A percentile compares a stretch with the other conserved stretches of the same genome.
Evolutionary conservation across 2,329 filamentous ascomycete genomes (phyloP).

Genomic region (Periconia macrospinosa): DNA sequence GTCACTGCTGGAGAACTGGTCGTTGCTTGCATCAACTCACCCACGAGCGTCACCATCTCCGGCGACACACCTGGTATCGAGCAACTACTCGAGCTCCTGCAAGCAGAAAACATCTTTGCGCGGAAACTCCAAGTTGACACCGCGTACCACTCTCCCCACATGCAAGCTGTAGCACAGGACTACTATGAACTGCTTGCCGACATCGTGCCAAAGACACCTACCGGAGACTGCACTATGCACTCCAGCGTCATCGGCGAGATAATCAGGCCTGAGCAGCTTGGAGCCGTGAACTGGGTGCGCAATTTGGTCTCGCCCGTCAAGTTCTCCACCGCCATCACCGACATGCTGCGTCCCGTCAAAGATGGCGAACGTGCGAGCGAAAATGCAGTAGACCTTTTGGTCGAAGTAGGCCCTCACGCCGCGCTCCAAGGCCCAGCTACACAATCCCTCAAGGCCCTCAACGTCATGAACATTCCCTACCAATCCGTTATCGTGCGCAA

Average conservation of each 20-base stretch:
- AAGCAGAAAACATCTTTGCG: conserved; percentile 39
- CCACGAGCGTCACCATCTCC: conserved; percentile 45
- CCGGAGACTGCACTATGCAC: not conserved
- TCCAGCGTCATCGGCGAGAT: conserved; percentile 6
- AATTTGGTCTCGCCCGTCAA: conserved; percentile 34
- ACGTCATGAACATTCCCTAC: conserved; percentile 3
- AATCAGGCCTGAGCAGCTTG: conserved; percentile 20
- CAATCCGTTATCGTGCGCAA: conserved; percentile 11
- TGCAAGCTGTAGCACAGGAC: conserved; percentile 30
- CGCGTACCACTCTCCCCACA: conserved; percentile 50
- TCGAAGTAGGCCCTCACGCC: conserved; percentile 10
- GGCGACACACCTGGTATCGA: conserved; percentile 43
- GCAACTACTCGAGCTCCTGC: conserved; percentile 28
- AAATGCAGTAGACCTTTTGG: conserved; percentile 1
- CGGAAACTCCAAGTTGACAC: conserved; percentile 43
- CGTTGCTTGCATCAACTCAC: conserved; percentile 37
- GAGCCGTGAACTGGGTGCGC: conserved; percentile 39
- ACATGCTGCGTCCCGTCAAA: not conserved
- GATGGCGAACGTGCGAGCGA: not conserved
- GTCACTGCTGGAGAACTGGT: not conserved
- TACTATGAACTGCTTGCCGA: conserved; percentile 23
- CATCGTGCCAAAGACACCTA: not conserved
- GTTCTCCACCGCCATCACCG: conserved; percentile 11
- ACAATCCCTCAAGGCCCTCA: not conserved
- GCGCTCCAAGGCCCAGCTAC: conserved; percentile 2